Conservation (phyloP, 441 rosid species). For the Adansonia madagascariensis region DNA sequence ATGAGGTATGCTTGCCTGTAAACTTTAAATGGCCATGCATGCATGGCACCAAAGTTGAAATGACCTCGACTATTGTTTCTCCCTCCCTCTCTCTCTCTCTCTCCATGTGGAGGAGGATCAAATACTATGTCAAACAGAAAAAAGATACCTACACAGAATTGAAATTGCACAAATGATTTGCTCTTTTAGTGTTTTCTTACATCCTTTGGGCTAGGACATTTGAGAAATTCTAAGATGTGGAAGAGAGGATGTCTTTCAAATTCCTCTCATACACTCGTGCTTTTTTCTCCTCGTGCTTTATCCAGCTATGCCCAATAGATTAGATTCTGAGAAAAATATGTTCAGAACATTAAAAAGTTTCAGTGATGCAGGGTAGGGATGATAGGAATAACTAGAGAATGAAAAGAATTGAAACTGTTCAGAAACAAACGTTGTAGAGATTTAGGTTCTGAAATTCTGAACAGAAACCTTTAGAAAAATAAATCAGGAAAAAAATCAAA, state of each 20-base stretch:
- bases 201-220: neutral
- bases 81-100: neutral
- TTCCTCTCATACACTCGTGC: neutral
- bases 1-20: conserved; percentile 60
- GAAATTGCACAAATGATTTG: neutral
- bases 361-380: neutral
- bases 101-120: neutral
- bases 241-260: neutral
- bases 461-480: no score
- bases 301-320: neutral
- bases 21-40: neutral
- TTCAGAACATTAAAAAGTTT: conserved; percentile 7
- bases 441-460: no score
- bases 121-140: neutral
- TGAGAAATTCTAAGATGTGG: conserved; percentile 5
- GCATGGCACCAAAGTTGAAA: neutral
- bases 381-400: no score
- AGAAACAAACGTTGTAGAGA: no score
- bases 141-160: neutral
- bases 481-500: no score
- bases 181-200: neutral
- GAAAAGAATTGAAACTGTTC: no score
- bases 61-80: neutral
- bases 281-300: neutral
- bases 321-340: neutral